Base-by-base conservation (phyloP, 2,329 filamentous ascomycete genomes). In the Colletotrichum neosansevieriae region DNA sequence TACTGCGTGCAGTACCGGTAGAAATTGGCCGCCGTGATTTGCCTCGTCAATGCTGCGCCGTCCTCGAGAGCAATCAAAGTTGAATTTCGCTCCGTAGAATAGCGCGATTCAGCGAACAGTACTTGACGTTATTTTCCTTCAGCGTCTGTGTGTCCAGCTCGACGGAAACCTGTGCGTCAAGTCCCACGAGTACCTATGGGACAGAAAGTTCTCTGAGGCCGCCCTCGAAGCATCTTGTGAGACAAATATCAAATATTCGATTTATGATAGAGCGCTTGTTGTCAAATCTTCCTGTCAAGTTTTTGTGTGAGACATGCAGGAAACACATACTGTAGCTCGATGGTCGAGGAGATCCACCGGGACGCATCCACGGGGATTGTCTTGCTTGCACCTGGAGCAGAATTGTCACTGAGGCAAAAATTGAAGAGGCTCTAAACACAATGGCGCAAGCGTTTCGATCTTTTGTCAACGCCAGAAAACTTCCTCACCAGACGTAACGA, bases 221-320 rank as follows among this genome's bases (percentile, higher is more conserved):
- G 38, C 38, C 19, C 29, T 44, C 53, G 36, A 51, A 32, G 49
- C 24, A 32, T 32, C 36, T 57, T 17, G 29, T 34, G 38, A 44
- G 53, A 57, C 53, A 44, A 29, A 4, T 6, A 15, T 13, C 53
- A 44, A 29, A 4, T 6, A 15, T 13, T 42, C 7, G 38, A 42
- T 44, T 17, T 29, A 17, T 15, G 19, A 29, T 3, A 44, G 38
- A 9, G 51, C 29, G 24, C 13, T 54, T 53, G 19, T 45, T 42
- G 59, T 29, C 60, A 58, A 38, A 17, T 34, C 44, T 57, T 38
- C 38, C 36, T 58, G 59, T 15, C 59, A 57, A 38, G 15, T 17
- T 24, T 42, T 51, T 44, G 32, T 50, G n/a, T 32, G 42, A 64
- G 65, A 64, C 65, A 64, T n/a, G n/a, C 47, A 34, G 17, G 6